Percentiles rank a stretch among this genome's conserved stretches.
These are phyloP conservation scores for Mycena alexandri DNA, from an alignment of 768 basidiomycete genomes.

Conservation along the genomic window DNA sequence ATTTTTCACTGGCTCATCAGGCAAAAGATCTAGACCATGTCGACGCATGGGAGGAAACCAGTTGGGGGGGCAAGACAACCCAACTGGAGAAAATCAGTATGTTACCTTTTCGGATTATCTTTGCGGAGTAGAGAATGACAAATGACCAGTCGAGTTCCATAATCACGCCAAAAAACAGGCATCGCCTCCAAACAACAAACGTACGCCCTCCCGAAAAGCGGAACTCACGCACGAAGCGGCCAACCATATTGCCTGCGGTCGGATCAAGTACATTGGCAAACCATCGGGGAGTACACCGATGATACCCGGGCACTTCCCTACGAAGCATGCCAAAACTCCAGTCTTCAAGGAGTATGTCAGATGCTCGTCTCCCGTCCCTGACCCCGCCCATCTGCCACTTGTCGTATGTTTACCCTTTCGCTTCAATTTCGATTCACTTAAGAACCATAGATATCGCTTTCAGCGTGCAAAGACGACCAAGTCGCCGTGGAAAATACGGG, in stretches of 20 bases:
- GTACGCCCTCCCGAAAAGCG: neutral
- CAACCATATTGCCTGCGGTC: slow-evolving; percentile 2
- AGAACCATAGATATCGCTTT: slow-evolving; percentile 8
- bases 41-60: no score
- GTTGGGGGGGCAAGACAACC: no score
- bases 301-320: slow-evolving; percentile 3
- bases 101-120: no score
- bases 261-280: neutral
- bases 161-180: neutral
- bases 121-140: neutral
- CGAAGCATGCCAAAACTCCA: no score
- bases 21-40: slow-evolving; percentile 22
- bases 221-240: neutral
- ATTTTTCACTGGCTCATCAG: neutral
- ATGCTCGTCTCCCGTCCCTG: slow-evolving; percentile 9
- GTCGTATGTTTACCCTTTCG: slow-evolving; percentile 12
- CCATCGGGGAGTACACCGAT: no score
- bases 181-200: neutral
- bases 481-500: neutral
- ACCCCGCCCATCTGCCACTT: neutral
- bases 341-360: neutral
- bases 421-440: neutral
- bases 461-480: slow-evolving; percentile 27
- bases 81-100: slow-evolving; percentile 1
- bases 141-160: neutral